phyloP scores from a whole-genome alignment of 441 rosid genomes.

The Manihot esculenta region DNA sequence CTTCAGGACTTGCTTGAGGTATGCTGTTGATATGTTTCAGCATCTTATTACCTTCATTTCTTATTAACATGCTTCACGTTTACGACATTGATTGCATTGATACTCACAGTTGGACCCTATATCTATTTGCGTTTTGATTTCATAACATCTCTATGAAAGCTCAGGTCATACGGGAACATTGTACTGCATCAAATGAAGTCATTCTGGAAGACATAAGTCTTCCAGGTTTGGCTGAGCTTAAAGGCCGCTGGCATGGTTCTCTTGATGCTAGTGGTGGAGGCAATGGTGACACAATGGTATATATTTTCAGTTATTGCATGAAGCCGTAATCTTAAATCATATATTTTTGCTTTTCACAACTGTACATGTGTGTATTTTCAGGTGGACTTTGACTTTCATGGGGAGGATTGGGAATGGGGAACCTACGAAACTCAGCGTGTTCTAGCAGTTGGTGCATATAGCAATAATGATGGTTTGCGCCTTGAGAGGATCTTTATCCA shows the following conservation, averaged over 20 bases:
- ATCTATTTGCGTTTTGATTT: slow-evolving; percentile 16
- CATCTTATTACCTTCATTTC: slow-evolving; percentile 9
- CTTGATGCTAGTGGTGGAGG: slow-evolving; percentile 99
- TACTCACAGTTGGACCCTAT: neutral
- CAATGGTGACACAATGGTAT: slow-evolving; percentile 98
- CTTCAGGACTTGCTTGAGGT: slow-evolving; percentile 92
- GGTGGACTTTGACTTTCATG: slow-evolving; percentile 98
- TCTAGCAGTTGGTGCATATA: slow-evolving; percentile 89
- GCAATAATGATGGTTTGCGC: slow-evolving; percentile 93
- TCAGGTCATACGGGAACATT: slow-evolving; percentile 76
- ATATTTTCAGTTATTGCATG: slow-evolving; percentile 20
- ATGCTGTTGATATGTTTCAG: slow-evolving; percentile 23
- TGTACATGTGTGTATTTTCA: slow-evolving; percentile 30
- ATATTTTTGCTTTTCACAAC: neutral
- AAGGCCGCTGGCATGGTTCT: slow-evolving; percentile 94
- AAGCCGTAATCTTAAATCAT: slow-evolving; percentile 10
- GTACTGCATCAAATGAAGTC: slow-evolving; percentile 67
- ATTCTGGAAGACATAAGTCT: slow-evolving; percentile 76
- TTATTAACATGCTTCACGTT: slow-evolving; percentile 7
- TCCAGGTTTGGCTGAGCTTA: slow-evolving; percentile 95
- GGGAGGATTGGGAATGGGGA: slow-evolving; percentile 99
- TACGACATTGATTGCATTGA: slow-evolving; percentile 6
- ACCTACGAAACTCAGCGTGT: slow-evolving; percentile 89
- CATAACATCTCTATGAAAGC: slow-evolving; percentile 26
- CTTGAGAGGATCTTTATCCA: slow-evolving; percentile 94